Percentiles rank a stretch among this genome's conserved stretches.
These are phyloP conservation scores for Lactarius trivialis DNA, from an alignment of 768 basidiomycete genomes.

Conservation along the genomic window DNA sequence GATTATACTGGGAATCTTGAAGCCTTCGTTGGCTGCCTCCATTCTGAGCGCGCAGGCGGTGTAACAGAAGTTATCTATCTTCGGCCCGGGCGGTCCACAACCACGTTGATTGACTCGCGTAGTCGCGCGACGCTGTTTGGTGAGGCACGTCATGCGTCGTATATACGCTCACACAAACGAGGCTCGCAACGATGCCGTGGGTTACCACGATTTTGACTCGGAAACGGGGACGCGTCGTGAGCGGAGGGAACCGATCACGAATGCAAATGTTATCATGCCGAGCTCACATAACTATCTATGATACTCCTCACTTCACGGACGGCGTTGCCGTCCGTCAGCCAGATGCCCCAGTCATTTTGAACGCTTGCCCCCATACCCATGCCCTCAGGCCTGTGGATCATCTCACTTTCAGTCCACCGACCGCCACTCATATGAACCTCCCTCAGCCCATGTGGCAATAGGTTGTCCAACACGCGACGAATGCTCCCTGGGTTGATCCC, in stretches of 20 bases:
- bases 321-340: constrained; percentile 51
- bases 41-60: not conserved
- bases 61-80: not conserved
- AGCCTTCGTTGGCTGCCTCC: constrained; percentile 26
- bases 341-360: constrained; percentile 58
- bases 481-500: constrained; percentile 61
- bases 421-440: constrained; percentile 78
- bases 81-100: not conserved
- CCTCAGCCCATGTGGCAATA: constrained; percentile 50
- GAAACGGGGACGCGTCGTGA: too few relatives aligned
- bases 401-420: constrained; percentile 49
- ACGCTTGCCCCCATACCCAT: constrained; percentile 64
- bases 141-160: too few relatives aligned
- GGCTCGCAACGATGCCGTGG: too few relatives aligned
- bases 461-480: constrained; percentile 39
- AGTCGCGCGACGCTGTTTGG: too few relatives aligned
- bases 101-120: too few relatives aligned
- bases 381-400: constrained; percentile 44
- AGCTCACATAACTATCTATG: constrained; percentile 31
- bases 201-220: too few relatives aligned
- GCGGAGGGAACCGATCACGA: too few relatives aligned
- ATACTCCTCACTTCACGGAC: constrained; percentile 47
- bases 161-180: too few relatives aligned
- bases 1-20: constrained; percentile 54
- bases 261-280: not conserved